These are phyloP conservation scores for Rhizoclosmatium sp. DNA, from an alignment of 192 early-diverging fungal genomes.

Conservation along the genomic window DNA sequence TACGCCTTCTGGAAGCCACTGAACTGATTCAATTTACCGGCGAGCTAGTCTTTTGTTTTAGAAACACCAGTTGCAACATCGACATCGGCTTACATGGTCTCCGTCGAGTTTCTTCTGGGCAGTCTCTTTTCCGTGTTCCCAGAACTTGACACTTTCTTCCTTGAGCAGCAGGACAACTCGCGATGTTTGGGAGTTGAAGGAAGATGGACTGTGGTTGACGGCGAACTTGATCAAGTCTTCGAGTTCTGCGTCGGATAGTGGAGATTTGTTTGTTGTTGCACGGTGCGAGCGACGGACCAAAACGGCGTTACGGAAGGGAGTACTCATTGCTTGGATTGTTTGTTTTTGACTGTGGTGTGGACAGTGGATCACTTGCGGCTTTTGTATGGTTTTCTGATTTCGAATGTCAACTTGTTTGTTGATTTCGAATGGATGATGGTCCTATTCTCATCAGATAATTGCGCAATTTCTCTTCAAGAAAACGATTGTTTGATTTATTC, in stretches of 20 bases:
- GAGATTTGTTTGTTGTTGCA: slow-evolving; percentile 5
- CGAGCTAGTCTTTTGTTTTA: slow-evolving; percentile 8
- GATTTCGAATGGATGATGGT: no score
- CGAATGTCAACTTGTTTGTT: no score
- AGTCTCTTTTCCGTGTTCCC: slow-evolving; percentile 31
- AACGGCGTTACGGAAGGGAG: neutral
- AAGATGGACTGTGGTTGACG: slow-evolving; percentile 34
- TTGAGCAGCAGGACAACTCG: slow-evolving; percentile 41
- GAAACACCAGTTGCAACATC: neutral
- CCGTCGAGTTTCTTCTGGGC: slow-evolving; percentile 10
- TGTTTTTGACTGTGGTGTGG: no score
- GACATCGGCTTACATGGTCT: slow-evolving; percentile 18
- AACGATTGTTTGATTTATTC: no score
- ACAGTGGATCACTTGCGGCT: no score
- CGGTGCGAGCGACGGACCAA: slow-evolving; percentile 39
- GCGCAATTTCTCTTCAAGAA: no score
- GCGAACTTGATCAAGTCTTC: slow-evolving; percentile 41
- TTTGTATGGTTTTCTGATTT: no score
- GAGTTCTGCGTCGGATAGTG: slow-evolving; percentile 34
- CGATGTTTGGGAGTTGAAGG: slow-evolving; percentile 40
- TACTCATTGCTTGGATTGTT: neutral
- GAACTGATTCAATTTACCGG: slow-evolving; percentile 10
- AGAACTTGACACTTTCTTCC: slow-evolving; percentile 41
- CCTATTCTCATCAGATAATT: no score
- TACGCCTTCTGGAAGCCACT: slow-evolving; percentile 32